These are phyloP conservation scores for Coemansia sp. DNA, from an alignment of 192 early-diverging fungal genomes.

Conservation along the genomic window DNA sequence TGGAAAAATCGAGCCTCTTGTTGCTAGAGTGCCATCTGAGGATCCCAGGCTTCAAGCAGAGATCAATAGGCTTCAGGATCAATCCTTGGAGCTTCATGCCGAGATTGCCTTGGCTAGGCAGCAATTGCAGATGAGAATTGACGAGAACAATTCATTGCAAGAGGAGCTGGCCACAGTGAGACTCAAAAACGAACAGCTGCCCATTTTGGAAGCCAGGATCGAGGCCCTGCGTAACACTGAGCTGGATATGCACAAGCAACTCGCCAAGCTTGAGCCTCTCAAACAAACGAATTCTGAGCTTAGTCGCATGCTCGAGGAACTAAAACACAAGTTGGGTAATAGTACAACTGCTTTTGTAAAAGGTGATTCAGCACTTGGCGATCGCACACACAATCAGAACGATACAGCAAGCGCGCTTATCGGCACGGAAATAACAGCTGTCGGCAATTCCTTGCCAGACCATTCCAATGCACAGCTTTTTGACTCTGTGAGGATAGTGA, in stretches of 20 bases:
- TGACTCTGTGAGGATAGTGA: not conserved
- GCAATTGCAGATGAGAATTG: conserved; percentile 12
- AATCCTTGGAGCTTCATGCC: not conserved
- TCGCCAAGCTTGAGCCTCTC: conserved; percentile 14
- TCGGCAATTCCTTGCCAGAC: too few relatives aligned
- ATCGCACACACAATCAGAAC: too few relatives aligned
- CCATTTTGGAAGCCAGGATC: conserved; percentile 5
- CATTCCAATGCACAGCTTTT: conserved; percentile 2
- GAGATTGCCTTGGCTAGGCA: conserved; percentile 6
- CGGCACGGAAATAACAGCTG: too few relatives aligned
- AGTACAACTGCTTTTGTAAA: too few relatives aligned
- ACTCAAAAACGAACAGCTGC: not conserved
- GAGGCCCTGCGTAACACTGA: conserved; percentile 7
- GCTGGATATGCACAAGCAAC: conserved; percentile 18
- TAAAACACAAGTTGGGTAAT: not conserved
- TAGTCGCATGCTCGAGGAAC: conserved; percentile 8
- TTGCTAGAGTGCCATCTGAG: not conserved
- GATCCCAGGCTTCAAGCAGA: not conserved
- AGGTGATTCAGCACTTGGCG: too few relatives aligned
- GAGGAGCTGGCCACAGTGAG: not conserved
- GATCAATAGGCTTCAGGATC: not conserved
- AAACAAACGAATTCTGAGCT: conserved; percentile 9
- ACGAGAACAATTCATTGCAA: conserved; percentile 10
- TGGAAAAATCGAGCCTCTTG: conserved; percentile 37
- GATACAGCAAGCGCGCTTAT: too few relatives aligned